Percentiles rank a stretch among this genome's conserved stretches.
These are phyloP conservation scores for Iris macrosiphon DNA, from an alignment of 106 monocot species.

Conservation along the genomic window DNA sequence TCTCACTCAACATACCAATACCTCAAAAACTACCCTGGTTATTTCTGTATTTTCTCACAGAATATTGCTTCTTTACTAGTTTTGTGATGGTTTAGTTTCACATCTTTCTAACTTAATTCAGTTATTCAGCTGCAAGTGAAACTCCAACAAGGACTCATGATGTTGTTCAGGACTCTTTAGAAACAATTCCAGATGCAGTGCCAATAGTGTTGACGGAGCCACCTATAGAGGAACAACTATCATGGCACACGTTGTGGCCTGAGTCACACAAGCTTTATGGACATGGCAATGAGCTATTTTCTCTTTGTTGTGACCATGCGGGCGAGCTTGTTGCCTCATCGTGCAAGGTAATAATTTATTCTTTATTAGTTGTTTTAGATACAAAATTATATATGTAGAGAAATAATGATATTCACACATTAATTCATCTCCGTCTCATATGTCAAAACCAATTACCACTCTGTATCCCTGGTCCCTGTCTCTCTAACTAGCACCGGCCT, in stretches of 20 bases:
- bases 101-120: background rate
- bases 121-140: slow-evolving; percentile 36
- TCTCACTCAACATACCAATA: background rate
- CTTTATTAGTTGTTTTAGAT: background rate
- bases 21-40: too few relatives aligned
- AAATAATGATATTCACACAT: too few relatives aligned
- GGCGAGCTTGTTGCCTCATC: slow-evolving; percentile 89
- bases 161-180: slow-evolving; percentile 58
- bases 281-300: slow-evolving; percentile 95
- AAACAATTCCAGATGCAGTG: slow-evolving; percentile 84
- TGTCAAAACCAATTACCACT: too few relatives aligned
- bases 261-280: slow-evolving; percentile 99
- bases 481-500: too few relatives aligned
- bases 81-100: background rate
- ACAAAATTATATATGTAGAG: too few relatives aligned
- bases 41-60: too few relatives aligned
- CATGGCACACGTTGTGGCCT: slow-evolving; percentile 96
- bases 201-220: slow-evolving; percentile 70
- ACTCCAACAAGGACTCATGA: slow-evolving; percentile 10
- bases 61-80: too few relatives aligned
- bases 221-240: slow-evolving; percentile 88
- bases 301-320: slow-evolving; percentile 72
- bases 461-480: too few relatives aligned
- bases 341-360: slow-evolving; percentile 61
- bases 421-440: too few relatives aligned